Conservation (phyloP, 1,139 yeast genomes). For the Geotrichum carabidarum region DNA sequence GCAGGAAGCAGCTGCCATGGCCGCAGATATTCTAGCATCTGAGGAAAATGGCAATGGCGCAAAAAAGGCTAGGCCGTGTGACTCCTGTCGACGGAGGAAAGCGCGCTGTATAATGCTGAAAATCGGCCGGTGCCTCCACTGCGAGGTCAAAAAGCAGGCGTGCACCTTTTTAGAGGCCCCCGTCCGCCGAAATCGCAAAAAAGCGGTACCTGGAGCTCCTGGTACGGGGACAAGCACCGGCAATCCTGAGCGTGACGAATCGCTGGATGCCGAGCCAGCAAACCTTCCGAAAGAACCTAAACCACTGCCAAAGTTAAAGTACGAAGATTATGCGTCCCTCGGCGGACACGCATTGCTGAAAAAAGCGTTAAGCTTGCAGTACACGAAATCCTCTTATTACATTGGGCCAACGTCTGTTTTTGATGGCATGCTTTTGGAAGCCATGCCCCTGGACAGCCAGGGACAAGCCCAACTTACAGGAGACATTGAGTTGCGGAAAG, state of each 20-base stretch:
- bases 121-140: conserved; percentile 35
- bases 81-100: conserved; percentile 35
- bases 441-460: conserved; percentile 32
- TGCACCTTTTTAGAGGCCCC: conserved; percentile 38
- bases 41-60: background rate
- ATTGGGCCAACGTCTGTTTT: conserved; percentile 39
- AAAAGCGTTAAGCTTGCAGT: conserved; percentile 39
- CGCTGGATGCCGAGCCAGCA: conserved; percentile 2
- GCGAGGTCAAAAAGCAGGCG: conserved; percentile 34
- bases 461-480: conserved; percentile 36
- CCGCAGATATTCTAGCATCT: conserved; percentile 19
- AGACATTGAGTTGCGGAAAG: conserved; percentile 36
- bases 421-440: conserved; percentile 35
- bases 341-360: conserved; percentile 40
- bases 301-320: conserved; percentile 28
- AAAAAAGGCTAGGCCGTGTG: conserved; percentile 30
- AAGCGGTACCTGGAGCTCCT: conserved; percentile 12
- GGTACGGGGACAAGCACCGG: background rate
- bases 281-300: conserved; percentile 15
- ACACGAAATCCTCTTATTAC: conserved; percentile 39
- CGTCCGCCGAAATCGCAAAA: conserved; percentile 23
- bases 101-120: conserved; percentile 38
- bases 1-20: conserved; percentile 21
- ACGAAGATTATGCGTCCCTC: conserved; percentile 37
- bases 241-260: background rate